Conservation (phyloP, 805 yeast species). For the Lipomyces kockii region DNA sequence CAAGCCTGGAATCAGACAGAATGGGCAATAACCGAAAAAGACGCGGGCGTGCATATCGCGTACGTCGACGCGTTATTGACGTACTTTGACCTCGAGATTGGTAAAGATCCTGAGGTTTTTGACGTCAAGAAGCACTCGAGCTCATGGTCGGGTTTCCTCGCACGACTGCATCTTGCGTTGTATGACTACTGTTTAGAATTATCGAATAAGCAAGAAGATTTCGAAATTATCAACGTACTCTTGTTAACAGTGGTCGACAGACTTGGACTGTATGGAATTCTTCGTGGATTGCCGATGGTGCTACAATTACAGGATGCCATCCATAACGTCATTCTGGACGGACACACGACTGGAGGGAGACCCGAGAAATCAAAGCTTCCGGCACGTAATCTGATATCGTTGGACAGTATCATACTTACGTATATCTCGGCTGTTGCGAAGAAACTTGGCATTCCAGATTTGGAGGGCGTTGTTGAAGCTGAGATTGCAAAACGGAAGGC, state of each 20-base stretch:
- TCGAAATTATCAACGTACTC: slow-evolving; percentile 28
- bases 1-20: slow-evolving; percentile 31
- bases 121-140: slow-evolving; percentile 4
- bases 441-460: slow-evolving; percentile 9
- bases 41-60: slow-evolving; percentile 18
- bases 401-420: slow-evolving; percentile 19
- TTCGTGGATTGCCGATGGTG: slow-evolving; percentile 33
- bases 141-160: slow-evolving; percentile 20
- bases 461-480: slow-evolving; percentile 5
- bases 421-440: slow-evolving; percentile 19
- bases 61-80: slow-evolving; percentile 28
- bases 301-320: slow-evolving; percentile 28
- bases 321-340: neutral
- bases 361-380: neutral
- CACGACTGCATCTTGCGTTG: slow-evolving; percentile 21
- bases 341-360: neutral
- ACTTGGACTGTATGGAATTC: slow-evolving; percentile 24
- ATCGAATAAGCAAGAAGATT: slow-evolving; percentile 34
- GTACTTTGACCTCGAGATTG: slow-evolving; percentile 22
- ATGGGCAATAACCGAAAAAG: slow-evolving; percentile 24
- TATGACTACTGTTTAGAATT: slow-evolving; percentile 20
- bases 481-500: slow-evolving; percentile 12
- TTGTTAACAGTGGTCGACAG: slow-evolving; percentile 16
- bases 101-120: slow-evolving; percentile 5
- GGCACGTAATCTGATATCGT: slow-evolving; percentile 6